These are phyloP conservation scores for Solanum chiquidenum DNA, from an alignment of 257 asterid species.

Conservation along the genomic window DNA sequence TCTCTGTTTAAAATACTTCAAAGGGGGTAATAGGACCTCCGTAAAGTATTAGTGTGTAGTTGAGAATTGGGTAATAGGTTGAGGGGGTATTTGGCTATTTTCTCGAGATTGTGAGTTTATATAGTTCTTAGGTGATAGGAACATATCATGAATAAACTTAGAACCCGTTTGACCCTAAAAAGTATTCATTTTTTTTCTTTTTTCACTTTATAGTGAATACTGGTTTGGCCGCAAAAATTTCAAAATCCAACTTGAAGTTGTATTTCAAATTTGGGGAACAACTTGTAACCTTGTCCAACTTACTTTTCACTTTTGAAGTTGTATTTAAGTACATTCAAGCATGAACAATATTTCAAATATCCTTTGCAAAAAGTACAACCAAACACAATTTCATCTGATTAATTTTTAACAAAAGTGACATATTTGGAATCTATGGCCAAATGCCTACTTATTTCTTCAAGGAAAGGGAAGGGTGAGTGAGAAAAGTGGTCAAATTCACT, in stretches of 20 bases:
- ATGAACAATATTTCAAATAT: background rate
- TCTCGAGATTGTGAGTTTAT: background rate
- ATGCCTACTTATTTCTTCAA: background rate
- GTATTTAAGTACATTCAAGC: background rate
- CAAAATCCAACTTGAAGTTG: background rate
- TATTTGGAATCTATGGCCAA: background rate
- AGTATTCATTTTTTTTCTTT: background rate
- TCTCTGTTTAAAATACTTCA: no score
- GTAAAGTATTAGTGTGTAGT: no score
- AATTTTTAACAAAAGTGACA: background rate
- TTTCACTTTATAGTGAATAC: background rate
- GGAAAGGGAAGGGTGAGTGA: background rate
- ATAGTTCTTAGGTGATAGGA: background rate
- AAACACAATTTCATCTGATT: background rate
- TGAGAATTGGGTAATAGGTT: no score
- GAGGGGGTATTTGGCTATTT: no score
- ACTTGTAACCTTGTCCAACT: background rate
- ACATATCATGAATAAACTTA: background rate
- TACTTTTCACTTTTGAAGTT: background rate
- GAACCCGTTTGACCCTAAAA: background rate
- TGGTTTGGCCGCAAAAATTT: background rate
- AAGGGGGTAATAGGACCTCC: no score
- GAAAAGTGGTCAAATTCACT: background rate
- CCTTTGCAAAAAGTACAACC: background rate
- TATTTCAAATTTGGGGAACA: background rate